Base-by-base conservation (phyloP, 441 rosid species). In the Erodium texanum region DNA sequence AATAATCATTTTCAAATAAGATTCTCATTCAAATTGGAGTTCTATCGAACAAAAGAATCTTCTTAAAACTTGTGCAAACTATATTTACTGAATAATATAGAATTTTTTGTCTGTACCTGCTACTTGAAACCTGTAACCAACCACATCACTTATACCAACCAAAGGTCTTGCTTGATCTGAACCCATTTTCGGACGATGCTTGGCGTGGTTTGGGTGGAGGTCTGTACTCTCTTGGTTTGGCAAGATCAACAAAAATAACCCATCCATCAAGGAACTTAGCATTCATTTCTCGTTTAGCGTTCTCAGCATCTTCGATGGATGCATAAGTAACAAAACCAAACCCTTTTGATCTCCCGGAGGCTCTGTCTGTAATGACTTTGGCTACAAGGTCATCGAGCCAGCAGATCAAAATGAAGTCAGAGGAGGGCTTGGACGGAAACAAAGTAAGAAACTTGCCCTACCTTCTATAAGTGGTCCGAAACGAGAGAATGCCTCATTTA, bases 201-300 rank as follows among this genome's bases (percentile, higher is more conserved):
- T 69, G 59, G 16, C 76, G 82, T 0, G 74, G 73, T 19, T 81
- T 81, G 16, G 82, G 77, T 20, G 86, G 85, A 4, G 77, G 80
- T 76, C 91, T 79, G 10, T 70, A 72, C 79, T 87, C 90, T 77
- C 87, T 81, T 63, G 93, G 94, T 75, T 74, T 90, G 22, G 98
- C 97, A 66, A 97, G 98, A 74, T 93, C 98, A 11, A 90, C 92
- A 70, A 93, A 93, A 24, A 93, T 86, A 14, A 86, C 98, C 98
- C 98, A 93, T 64, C 98, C 98, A 24, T 90, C 97, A 69, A 93
- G 78, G 75, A 75, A 87, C 79, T 86, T 89, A 20, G 96, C 97
- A 72, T 93, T 93, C 98, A 89, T 85, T 27, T 75, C 88, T 79
- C 85, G 87, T 68, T 77, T 87, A 16, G 97, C 98, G 50, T 85